A percentile compares a stretch with the other conserved stretches of the same genome.
Evolutionary conservation across 257 asterid species (phyloP).

Genomic region (Gentiana straminea): DNA sequence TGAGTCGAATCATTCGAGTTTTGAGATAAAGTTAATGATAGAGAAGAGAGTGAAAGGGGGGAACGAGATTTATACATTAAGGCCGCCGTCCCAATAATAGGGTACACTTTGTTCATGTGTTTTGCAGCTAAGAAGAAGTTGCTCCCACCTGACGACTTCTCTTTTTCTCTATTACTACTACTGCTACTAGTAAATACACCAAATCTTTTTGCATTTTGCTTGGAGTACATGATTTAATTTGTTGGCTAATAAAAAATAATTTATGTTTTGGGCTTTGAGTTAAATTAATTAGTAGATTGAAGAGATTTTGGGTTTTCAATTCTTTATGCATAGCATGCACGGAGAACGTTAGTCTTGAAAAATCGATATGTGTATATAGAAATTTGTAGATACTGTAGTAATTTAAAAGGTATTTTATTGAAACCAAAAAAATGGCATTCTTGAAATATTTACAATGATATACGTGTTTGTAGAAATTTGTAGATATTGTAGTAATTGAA

Average conservation of each 20-base stretch:
- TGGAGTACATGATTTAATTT: conserved; percentile 25
- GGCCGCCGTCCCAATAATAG: conserved; percentile 34
- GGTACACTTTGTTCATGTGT: conserved; percentile 61
- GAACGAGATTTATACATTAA: conserved; percentile 37
- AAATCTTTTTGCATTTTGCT: conserved; percentile 27
- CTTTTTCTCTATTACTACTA: conserved; percentile 30
- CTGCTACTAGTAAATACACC: conserved; percentile 24
- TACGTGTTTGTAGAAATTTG: too few relatives aligned
- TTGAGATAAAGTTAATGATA: conserved; percentile 57
- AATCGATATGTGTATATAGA: not conserved
- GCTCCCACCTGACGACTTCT: conserved; percentile 25
- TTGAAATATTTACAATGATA: too few relatives aligned
- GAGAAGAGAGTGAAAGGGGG: conserved; percentile 59
- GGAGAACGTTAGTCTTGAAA: too few relatives aligned
- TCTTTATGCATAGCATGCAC: too few relatives aligned
- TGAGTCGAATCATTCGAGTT: conserved; percentile 63
- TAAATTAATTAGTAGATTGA: conserved; percentile 7
- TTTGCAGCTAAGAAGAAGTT: conserved; percentile 28
- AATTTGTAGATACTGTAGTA: too few relatives aligned
- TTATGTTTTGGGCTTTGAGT: conserved; percentile 2
- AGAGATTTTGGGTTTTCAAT: conserved; percentile 9
- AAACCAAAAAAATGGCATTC: too few relatives aligned
- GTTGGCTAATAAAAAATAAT: conserved; percentile 12
- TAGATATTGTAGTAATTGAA: too few relatives aligned
- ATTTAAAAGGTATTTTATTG: too few relatives aligned